A percentile compares a stretch with the other conserved stretches of the same genome.
Evolutionary conservation across 345 rosid genomes (phyloP).

Genomic region (Luvunga scandens): DNA sequence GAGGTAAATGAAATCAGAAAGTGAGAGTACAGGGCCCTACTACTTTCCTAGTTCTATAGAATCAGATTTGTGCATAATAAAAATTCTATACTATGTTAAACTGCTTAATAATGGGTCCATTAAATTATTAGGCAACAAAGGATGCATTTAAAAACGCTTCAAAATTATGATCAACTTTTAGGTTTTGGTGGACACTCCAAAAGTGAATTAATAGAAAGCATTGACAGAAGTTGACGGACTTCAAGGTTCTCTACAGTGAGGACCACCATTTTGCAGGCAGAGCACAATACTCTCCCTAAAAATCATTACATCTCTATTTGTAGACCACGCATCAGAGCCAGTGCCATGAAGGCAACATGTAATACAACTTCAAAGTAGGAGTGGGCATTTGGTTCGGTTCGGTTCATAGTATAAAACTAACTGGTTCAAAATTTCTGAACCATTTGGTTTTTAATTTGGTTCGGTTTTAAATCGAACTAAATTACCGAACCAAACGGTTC

Average conservation of each 20-base stretch:
- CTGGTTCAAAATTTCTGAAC: too few species aligned
- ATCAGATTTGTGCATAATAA: not conserved
- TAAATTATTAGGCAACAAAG: conserved; percentile 29
- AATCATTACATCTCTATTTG: not conserved
- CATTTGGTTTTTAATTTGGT: too few species aligned
- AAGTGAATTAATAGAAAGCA: not conserved
- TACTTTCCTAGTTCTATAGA: conserved; percentile 12
- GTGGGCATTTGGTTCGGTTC: too few species aligned
- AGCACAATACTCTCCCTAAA: not conserved
- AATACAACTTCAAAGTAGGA: not conserved
- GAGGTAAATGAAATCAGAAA: conserved; percentile 1
- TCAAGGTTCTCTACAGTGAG: not conserved
- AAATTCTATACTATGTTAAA: conserved; percentile 9
- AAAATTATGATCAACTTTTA: not conserved
- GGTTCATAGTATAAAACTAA: too few species aligned
- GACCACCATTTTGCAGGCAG: not conserved
- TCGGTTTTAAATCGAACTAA: too few species aligned
- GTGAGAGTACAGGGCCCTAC: conserved; percentile 17
- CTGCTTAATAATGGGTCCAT: conserved; percentile 8
- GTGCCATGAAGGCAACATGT: conserved; percentile 1
- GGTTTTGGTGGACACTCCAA: not conserved
- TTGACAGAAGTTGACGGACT: not conserved
- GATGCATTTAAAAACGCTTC: not conserved
- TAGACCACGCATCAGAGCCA: not conserved
- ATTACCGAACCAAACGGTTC: too few species aligned